Percentiles rank a stretch among this genome's conserved stretches.
Conservation (phyloP, 257 asterid species). For the Plectranthus barbatus region DNA sequence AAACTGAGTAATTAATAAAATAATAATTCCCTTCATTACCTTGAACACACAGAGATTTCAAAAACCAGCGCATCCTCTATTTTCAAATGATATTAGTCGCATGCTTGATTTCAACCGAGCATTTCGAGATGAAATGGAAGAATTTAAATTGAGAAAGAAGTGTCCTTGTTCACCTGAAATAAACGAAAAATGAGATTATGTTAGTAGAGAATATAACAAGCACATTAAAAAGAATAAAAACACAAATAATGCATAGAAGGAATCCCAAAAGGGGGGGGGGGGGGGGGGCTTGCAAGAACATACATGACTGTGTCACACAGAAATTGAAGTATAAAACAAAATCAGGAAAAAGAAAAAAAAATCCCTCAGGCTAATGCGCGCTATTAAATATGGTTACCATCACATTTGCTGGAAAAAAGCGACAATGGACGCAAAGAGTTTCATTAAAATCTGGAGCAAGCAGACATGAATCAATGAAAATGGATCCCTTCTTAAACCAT, state of each 20-base stretch:
- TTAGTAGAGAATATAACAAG: neutral
- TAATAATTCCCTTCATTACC: neutral
- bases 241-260: neutral
- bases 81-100: neutral
- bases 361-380: neutral
- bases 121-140: neutral
- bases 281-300: no score
- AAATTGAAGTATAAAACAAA: neutral
- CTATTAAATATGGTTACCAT: constrained; percentile 16
- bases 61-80: neutral
- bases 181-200: neutral
- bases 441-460: constrained; percentile 24
- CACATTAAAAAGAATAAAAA: neutral
- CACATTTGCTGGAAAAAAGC: constrained; percentile 17
- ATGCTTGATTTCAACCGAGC: neutral
- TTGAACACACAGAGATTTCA: neutral
- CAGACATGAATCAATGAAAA: constrained; percentile 24
- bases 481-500: constrained; percentile 33
- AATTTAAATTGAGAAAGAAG: neutral
- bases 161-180: constrained; percentile 21
- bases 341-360: no score
- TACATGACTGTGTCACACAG: no score
- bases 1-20: neutral
- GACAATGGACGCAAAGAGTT: constrained; percentile 22
- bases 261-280: neutral